phyloP scores from a whole-genome alignment of 108 stramenopile genomes.

The Fragilariopsis cylindrus region DNA sequence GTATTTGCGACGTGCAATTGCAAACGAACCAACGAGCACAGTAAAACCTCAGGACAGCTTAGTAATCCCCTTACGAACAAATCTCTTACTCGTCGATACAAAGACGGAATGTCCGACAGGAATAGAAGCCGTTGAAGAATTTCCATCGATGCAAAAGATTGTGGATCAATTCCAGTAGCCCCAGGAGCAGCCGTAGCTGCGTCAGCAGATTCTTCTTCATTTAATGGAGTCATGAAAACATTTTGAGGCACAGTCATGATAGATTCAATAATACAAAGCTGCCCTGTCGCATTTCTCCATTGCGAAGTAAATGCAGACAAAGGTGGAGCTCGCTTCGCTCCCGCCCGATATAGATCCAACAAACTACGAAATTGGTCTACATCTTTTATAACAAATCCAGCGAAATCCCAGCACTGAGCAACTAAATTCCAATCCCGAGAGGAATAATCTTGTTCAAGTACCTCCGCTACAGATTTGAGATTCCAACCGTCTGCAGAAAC shows the following conservation, averaged over 20 bases:
- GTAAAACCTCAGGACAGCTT: conserved; percentile 75
- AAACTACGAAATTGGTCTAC: conserved; percentile 67
- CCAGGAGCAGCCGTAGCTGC: conserved; percentile 60
- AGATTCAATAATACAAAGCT: conserved; percentile 76
- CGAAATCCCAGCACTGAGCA: conserved; percentile 81
- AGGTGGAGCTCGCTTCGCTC: conserved; percentile 64
- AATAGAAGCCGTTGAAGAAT: conserved; percentile 76
- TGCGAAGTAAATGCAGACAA: conserved; percentile 53
- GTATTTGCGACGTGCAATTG: conserved; percentile 47
- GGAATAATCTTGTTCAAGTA: conserved; percentile 81
- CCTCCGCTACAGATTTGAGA: conserved; percentile 78
- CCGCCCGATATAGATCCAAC: conserved; percentile 77
- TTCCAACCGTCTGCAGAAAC: conserved; percentile 71
- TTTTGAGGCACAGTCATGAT: conserved; percentile 61
- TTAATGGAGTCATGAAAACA: conserved; percentile 68
- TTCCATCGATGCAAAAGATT: conserved; percentile 72
- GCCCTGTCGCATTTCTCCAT: conserved; percentile 83
- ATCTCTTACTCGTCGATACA: conserved; percentile 74
- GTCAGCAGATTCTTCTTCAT: conserved; percentile 70
- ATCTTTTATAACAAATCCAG: conserved; percentile 79
- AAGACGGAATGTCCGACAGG: conserved; percentile 70
- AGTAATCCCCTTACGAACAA: conserved; percentile 71
- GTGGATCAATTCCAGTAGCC: conserved; percentile 50
- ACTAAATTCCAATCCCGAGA: conserved; percentile 80
- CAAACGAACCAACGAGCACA: conserved; percentile 72